Conservation (phyloP, 2,329 filamentous ascomycete genomes). For the Fusarium stilboides region DNA sequence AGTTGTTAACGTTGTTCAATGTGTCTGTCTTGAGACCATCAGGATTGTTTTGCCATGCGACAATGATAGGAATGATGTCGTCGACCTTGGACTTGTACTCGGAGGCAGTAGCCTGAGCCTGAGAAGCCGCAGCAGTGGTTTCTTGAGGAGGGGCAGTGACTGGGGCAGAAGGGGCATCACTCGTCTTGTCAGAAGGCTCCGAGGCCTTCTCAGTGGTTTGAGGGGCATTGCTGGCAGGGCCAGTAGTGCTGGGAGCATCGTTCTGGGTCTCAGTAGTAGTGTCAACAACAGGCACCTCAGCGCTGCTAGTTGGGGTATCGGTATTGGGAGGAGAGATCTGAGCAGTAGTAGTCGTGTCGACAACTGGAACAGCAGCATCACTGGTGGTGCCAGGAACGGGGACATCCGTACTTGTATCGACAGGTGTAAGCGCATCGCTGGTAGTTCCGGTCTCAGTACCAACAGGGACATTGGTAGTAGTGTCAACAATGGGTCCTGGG, state of each 20-base stretch:
- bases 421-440: not conserved
- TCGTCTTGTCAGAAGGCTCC: not conserved
- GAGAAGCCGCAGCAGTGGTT: constrained; percentile 12
- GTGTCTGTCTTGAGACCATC: constrained; percentile 19
- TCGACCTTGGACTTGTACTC: constrained; percentile 16
- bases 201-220: constrained; percentile 1
- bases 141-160: constrained; percentile 8
- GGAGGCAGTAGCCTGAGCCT: constrained; percentile 19
- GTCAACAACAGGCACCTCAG: not conserved
- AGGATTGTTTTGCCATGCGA: constrained; percentile 16
- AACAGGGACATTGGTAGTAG: not conserved
- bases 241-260: not conserved
- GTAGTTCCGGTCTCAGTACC: not conserved
- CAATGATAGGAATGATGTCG: constrained; percentile 22
- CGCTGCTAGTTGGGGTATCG: constrained; percentile 2
- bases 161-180: not conserved
- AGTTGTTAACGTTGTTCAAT: constrained; percentile 23
- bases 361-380: not conserved
- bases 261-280: not conserved
- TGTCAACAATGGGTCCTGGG: not conserved
- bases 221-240: not conserved
- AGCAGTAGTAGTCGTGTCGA: not conserved
- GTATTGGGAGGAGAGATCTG: not conserved
- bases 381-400: not conserved
- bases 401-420: not conserved